phyloP scores from a whole-genome alignment of 2,329 filamentous ascomycete genomes.

The Monosporascus cannonballus region DNA sequence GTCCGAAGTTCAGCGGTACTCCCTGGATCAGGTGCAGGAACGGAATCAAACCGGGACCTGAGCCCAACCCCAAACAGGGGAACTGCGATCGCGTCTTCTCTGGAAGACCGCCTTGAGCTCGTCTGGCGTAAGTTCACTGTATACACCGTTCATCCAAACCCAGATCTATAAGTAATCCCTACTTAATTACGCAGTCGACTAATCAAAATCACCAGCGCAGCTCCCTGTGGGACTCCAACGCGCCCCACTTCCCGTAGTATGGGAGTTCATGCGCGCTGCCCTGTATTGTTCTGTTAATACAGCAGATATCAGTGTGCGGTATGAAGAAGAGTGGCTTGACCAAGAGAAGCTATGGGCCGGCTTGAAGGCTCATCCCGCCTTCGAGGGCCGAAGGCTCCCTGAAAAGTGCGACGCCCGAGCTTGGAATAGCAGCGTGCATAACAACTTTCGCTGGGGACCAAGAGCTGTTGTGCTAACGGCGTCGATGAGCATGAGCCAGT shows the following conservation, averaged over 20 bases:
- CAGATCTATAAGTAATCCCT: neutral
- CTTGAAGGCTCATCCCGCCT: conserved; percentile 29
- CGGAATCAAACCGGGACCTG: neutral
- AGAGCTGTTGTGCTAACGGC: conserved; percentile 34
- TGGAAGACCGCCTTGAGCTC: conserved; percentile 24
- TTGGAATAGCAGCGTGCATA: conserved; percentile 34
- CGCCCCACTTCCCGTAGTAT: conserved; percentile 38
- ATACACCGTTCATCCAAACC: neutral
- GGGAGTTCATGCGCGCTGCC: conserved; percentile 41
- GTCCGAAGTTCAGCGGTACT: neutral
- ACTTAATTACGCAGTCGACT: neutral
- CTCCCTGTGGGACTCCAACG: conserved; percentile 29
- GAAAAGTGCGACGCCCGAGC: conserved; percentile 30
- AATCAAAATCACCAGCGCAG: conserved; percentile 21
- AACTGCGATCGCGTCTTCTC: neutral
- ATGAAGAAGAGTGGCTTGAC: conserved; percentile 32
- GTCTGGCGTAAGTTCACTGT: conserved; percentile 34
- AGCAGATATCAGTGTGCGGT: conserved; percentile 20
- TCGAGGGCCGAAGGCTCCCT: conserved; percentile 37
- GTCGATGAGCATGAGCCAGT: conserved; percentile 27
- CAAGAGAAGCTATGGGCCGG: conserved; percentile 33
- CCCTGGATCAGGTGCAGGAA: neutral
- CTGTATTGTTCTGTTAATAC: conserved; percentile 35
- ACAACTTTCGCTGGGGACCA: conserved; percentile 23
- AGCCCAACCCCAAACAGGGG: neutral